Evolutionary conservation across 345 rosid species (phyloP), one percentile per base, ranked within the genome.

Genomic region (Balakata baccata): DNA sequence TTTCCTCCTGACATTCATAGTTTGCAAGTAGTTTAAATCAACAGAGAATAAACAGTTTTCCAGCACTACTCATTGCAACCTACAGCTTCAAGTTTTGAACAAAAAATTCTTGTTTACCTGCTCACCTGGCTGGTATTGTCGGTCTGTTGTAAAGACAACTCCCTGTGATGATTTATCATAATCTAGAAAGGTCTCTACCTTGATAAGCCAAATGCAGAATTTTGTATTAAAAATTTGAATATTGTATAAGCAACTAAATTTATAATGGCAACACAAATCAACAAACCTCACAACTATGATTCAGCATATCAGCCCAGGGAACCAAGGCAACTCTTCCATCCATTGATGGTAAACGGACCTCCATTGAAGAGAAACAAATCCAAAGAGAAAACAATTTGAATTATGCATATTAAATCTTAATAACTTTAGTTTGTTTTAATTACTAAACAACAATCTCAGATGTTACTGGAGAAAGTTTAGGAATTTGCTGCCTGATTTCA

Each of bases 251-350:
- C 7, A 58, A 43, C 62, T 9, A 37, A 52, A 20, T 34, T 49
- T 61, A 20, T 37, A 46, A 56, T 11, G 49, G 52, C 57, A 72
- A 41, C 49, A 77, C 43, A 62, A 54, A 66, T 18, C 62, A 61
- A 57, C 73, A 69, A 84, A 92, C 98, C 92, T 92, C 97, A 82
- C 96, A 92, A 69, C 89, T 92, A 78, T 94, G 98, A 76, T 94
- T 94, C 77, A 94, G 87, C 98, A 94, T 94, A 77, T 92, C 98
- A 70, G 98, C 98, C 98, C 98, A 94, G 66, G 98, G 98, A 82
- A 92, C 92, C 92, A 92, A 81, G 57, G 97, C 98, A 78, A 94
- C 95, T 79, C 79, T 89, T 82, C 88, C 97, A 70, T 86, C 92
- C 98, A 94, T 89, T 56, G 95, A 90, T 17, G 98, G 98, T 78